phyloP scores from a whole-genome alignment of 768 basidiomycete species.

The Lentinula sp. region DNA sequence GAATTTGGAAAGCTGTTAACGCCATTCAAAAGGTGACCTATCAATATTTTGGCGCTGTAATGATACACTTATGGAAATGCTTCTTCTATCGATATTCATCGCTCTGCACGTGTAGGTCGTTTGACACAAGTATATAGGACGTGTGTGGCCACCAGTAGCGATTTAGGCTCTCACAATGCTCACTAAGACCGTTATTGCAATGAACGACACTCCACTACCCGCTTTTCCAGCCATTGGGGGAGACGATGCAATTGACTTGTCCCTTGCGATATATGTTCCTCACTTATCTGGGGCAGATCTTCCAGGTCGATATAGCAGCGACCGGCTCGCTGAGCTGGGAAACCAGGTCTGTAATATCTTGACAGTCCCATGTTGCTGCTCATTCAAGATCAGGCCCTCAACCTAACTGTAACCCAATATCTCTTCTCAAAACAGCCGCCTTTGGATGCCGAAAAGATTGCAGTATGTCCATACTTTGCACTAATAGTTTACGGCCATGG shows the following conservation, averaged over 20 bases:
- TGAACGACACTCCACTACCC: not conserved
- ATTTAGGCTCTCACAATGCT: not conserved
- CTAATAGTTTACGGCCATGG: not conserved
- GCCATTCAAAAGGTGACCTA: not conserved
- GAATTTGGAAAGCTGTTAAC: not conserved
- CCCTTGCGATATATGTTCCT: not conserved
- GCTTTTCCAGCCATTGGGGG: not conserved
- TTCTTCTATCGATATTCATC: not conserved
- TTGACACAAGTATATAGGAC: not conserved
- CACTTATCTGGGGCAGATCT: not conserved
- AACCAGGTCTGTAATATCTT: not conserved
- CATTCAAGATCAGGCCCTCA: not conserved
- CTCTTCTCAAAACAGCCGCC: not conserved
- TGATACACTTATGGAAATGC: not conserved
- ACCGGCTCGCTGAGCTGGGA: not conserved
- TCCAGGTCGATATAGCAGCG: not conserved
- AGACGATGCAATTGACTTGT: not conserved
- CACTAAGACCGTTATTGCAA: not conserved
- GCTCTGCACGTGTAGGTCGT: not conserved
- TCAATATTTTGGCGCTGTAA: not conserved
- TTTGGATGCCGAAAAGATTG: not conserved
- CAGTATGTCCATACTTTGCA: not conserved
- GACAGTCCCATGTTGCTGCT: not conserved
- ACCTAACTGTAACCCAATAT: not conserved
- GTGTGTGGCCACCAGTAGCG: not conserved